phyloP scores from a whole-genome alignment of 1,284 basidiomycete genomes.

The Spongiforma sp. region DNA sequence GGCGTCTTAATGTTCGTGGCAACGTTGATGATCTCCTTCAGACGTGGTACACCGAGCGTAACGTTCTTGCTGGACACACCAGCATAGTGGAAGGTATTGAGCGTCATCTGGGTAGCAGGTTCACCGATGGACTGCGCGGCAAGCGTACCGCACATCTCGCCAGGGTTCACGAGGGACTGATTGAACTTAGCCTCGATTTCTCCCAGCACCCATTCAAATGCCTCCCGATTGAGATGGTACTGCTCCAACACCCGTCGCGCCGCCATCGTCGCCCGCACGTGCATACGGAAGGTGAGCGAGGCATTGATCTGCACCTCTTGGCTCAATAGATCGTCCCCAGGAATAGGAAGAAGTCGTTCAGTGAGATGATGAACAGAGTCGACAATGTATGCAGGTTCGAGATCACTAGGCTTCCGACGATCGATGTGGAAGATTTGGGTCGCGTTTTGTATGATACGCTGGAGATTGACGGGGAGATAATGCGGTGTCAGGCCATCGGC shows the following conservation, averaged over 20 bases:
- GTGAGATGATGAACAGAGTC: constrained; percentile 76
- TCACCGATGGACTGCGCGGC: constrained; percentile 99
- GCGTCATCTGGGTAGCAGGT: constrained; percentile 98
- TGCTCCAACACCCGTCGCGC: constrained; percentile 85
- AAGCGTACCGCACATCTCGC: constrained; percentile 99
- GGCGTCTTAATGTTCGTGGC: constrained; percentile 99
- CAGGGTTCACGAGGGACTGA: constrained; percentile 88
- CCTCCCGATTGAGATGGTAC: constrained; percentile 86
- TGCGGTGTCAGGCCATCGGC: constrained; percentile 76
- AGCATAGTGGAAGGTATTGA: constrained; percentile 99
- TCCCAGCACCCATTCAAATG: constrained; percentile 98
- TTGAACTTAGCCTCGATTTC: constrained; percentile 97
- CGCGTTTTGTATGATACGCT: constrained; percentile 95
- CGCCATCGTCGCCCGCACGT: constrained; percentile 88
- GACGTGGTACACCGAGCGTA: constrained; percentile 95
- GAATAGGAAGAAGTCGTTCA: constrained; percentile 82
- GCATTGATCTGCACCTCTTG: constrained; percentile 87
- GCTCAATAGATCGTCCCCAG: constrained; percentile 82
- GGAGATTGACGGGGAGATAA: constrained; percentile 92
- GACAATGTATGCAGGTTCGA: constrained; percentile 89
- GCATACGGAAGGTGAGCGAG: constrained; percentile 92
- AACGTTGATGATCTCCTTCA: constrained; percentile 99
- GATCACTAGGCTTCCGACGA: constrained; percentile 89
- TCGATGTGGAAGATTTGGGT: constrained; percentile 99
- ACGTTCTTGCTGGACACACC: constrained; percentile 99